Conservation (phyloP, 2,329 filamentous ascomycete species). For the Triangularia verruculosa region DNA sequence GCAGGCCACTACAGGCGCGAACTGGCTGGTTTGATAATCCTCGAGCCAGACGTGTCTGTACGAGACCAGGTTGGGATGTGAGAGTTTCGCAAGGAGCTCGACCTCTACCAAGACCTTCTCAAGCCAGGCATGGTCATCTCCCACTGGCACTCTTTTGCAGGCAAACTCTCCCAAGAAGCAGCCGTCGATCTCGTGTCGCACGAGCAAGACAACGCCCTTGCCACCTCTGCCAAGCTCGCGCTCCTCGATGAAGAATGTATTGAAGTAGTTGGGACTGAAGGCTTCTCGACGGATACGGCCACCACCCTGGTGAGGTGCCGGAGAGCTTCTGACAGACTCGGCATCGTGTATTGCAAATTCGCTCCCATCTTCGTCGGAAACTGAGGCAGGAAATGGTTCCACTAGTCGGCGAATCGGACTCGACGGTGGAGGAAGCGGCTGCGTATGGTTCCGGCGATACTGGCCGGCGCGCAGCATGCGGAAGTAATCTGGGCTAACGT, state of each 20-base stretch:
- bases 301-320: conserved; percentile 43
- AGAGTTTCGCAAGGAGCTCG: conserved; percentile 84
- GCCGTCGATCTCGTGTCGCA: conserved; percentile 86
- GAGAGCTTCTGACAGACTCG: conserved; percentile 54
- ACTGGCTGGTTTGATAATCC: conserved; percentile 76
- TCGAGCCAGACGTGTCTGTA: conserved; percentile 98
- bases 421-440: conserved; percentile 41
- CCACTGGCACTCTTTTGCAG: conserved; percentile 94
- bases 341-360: conserved; percentile 32
- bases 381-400: conserved; percentile 39
- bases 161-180: conserved; percentile 88
- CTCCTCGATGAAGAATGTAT: conserved; percentile 89
- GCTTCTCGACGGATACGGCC: conserved; percentile 81
- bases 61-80: conserved; percentile 91
- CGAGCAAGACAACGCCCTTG: conserved; percentile 91
- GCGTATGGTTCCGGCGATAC: conserved; percentile 42
- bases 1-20: conserved; percentile 88
- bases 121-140: conserved; percentile 91
- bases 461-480: conserved; percentile 71
- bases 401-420: conserved; percentile 55
- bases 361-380: conserved; percentile 30
- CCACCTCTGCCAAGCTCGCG: conserved; percentile 82
- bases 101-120: conserved; percentile 93
- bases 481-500: conserved; percentile 91
- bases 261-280: conserved; percentile 90